phyloP scores from a whole-genome alignment of 495 filamentous ascomycete genomes.

The Acidiella bohemica region DNA sequence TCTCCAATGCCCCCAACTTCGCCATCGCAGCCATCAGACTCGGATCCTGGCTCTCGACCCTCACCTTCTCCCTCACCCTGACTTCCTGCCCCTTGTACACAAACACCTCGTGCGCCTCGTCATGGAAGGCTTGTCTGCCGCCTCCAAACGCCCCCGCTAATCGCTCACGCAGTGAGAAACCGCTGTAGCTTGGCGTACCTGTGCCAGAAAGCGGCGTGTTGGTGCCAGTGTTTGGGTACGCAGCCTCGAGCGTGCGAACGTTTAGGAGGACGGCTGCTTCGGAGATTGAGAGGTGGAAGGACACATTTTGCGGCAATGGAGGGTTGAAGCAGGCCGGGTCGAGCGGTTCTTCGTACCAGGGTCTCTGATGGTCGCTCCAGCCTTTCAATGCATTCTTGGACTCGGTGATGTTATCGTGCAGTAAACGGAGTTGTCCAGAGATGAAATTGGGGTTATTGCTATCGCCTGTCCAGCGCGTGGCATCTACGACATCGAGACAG shows the following conservation, averaged over 20 bases:
- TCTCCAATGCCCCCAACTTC: slow-evolving; percentile 71
- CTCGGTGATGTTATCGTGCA: slow-evolving; percentile 62
- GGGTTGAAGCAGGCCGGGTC: slow-evolving; percentile 43
- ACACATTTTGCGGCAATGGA: slow-evolving; percentile 44
- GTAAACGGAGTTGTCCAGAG: slow-evolving; percentile 60
- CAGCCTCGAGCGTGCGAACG: slow-evolving; percentile 63
- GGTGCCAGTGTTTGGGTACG: slow-evolving; percentile 27
- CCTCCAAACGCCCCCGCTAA: slow-evolving; percentile 46
- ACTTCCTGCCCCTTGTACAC: slow-evolving; percentile 53
- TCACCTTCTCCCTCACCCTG: slow-evolving; percentile 74
- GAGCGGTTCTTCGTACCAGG: slow-evolving; percentile 46
- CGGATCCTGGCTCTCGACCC: slow-evolving; percentile 84
- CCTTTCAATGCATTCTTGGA: slow-evolving; percentile 48
- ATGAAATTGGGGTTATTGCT: slow-evolving; percentile 52
- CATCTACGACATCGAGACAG: slow-evolving; percentile 62
- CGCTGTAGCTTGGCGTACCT: slow-evolving; percentile 36
- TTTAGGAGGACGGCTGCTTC: slow-evolving; percentile 67
- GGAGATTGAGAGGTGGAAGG: slow-evolving; percentile 62
- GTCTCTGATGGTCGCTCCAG: slow-evolving; percentile 36
- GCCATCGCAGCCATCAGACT: slow-evolving; percentile 74
- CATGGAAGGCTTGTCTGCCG: slow-evolving; percentile 36
- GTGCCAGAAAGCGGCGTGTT: slow-evolving; percentile 36
- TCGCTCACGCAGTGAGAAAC: slow-evolving; percentile 45
- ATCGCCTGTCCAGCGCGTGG: slow-evolving; percentile 55
- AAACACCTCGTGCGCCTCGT: slow-evolving; percentile 68